Evolutionary conservation across 108 stramenopile species (phyloP).

Genomic region (Licmophora abbreviata): DNA sequence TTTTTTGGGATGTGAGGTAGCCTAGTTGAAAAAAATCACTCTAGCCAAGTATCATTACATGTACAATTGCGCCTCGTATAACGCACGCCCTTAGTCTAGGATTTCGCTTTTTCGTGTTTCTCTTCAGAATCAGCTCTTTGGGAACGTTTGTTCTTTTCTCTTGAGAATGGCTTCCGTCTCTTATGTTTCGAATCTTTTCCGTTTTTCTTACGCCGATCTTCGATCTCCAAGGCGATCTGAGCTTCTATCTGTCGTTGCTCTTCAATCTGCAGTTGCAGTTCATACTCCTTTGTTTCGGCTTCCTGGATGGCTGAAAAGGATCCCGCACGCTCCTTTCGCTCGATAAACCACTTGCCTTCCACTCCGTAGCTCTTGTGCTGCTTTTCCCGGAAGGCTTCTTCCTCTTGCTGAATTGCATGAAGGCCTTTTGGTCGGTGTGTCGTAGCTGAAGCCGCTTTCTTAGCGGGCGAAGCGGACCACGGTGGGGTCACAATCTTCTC

Average conservation of each 20-base stretch:
- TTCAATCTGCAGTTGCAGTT: slow-evolving; percentile 42
- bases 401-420: slow-evolving; percentile 65
- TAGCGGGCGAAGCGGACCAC: slow-evolving; percentile 10
- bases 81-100: no score
- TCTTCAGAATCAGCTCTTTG: no score
- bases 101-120: no score
- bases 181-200: slow-evolving; percentile 14
- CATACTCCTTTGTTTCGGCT: slow-evolving; percentile 34
- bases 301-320: slow-evolving; percentile 68
- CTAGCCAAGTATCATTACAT: no score
- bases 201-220: slow-evolving; percentile 16
- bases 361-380: slow-evolving; percentile 39
- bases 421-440: slow-evolving; percentile 18
- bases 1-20: no score
- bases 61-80: no score
- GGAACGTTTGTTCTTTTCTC: no score
- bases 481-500: slow-evolving; percentile 7
- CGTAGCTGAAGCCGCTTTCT: neutral
- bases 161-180: slow-evolving; percentile 14
- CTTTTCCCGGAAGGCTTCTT: slow-evolving; percentile 34
- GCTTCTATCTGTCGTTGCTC: slow-evolving; percentile 68
- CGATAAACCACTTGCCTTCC: slow-evolving; percentile 58
- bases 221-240: slow-evolving; percentile 33
- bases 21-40: no score
- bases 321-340: slow-evolving; percentile 65